These are phyloP conservation scores for Fusarium sororula DNA, from an alignment of 2,329 filamentous ascomycete genomes.

Conservation along the genomic window DNA sequence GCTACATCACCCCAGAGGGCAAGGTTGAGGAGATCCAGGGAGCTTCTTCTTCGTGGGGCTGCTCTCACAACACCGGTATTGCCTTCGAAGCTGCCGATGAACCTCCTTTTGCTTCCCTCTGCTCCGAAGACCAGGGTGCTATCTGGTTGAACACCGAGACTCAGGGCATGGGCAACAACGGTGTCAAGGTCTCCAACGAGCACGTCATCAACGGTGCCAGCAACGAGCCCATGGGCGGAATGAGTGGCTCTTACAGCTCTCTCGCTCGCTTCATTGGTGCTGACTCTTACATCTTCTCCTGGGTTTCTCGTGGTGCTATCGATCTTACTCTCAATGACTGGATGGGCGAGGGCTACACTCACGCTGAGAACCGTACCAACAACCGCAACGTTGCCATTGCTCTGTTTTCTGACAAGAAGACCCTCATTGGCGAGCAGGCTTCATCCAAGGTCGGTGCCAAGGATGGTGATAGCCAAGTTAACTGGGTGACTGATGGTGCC, in stretches of 20 bases:
- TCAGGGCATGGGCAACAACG: slow-evolving; percentile 61
- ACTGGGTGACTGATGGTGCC: slow-evolving; percentile 63
- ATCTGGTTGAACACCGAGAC: slow-evolving; percentile 72
- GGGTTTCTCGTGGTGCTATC: slow-evolving; percentile 68
- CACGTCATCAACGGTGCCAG: slow-evolving; percentile 67
- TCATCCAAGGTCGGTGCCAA: slow-evolving; percentile 61
- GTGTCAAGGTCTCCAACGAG: slow-evolving; percentile 70
- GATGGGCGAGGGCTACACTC: slow-evolving; percentile 66
- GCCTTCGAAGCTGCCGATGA: slow-evolving; percentile 68
- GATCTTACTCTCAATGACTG: slow-evolving; percentile 64
- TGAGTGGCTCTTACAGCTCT: slow-evolving; percentile 68
- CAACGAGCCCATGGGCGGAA: slow-evolving; percentile 69
- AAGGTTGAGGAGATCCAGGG: slow-evolving; percentile 60
- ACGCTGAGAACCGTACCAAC: slow-evolving; percentile 60
- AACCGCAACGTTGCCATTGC: slow-evolving; percentile 69
- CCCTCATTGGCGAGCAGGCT: slow-evolving; percentile 62
- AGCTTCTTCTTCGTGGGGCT: slow-evolving; percentile 66
- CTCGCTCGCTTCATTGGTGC: slow-evolving; percentile 63
- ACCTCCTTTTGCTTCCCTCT: slow-evolving; percentile 66
- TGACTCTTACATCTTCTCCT: slow-evolving; percentile 67
- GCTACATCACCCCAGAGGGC: slow-evolving; percentile 59
- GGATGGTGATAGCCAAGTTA: slow-evolving; percentile 66
- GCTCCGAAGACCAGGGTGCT: slow-evolving; percentile 69
- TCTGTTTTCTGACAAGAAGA: slow-evolving; percentile 66
- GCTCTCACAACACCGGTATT: slow-evolving; percentile 72